A percentile compares a stretch with the other conserved stretches of the same genome.
These are phyloP conservation scores for Asterochloris erici DNA, from an alignment of 139 green algal genomes.

Conservation along the genomic window DNA sequence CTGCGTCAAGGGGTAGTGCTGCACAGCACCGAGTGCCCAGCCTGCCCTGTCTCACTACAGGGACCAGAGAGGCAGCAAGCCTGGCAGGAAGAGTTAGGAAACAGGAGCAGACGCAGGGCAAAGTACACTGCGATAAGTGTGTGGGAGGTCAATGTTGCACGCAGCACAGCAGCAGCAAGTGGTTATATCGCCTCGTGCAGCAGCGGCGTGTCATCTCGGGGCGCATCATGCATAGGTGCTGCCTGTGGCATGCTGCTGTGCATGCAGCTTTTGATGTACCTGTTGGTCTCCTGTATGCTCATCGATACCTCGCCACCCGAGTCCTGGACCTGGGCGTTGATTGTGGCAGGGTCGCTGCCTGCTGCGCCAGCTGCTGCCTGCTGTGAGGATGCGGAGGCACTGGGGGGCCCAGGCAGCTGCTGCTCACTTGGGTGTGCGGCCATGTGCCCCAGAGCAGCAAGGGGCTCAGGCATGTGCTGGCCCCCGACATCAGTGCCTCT, in stretches of 20 bases:
- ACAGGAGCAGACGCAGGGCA: not conserved
- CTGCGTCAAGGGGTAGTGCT: no score
- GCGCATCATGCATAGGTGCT: not conserved
- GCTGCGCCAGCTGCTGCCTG: slow-evolving; percentile 16
- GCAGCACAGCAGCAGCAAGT: not conserved
- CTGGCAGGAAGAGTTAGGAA: not conserved
- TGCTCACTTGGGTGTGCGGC: not conserved
- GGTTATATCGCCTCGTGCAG: not conserved
- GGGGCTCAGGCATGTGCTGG: not conserved
- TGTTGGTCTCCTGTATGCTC: slow-evolving; percentile 82
- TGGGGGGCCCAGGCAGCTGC: not conserved
- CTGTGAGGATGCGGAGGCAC: not conserved
- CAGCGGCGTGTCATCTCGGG: not conserved
- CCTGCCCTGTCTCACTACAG: no score
- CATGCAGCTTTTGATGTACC: slow-evolving; percentile 25
- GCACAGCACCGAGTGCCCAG: not conserved
- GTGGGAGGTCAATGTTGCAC: not conserved
- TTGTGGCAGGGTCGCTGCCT: slow-evolving; percentile 9
- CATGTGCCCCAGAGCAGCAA: not conserved
- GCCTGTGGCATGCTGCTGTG: no score
- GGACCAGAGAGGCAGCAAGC: no score
- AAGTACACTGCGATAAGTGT: not conserved
- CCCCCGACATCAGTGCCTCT: not conserved
- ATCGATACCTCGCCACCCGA: slow-evolving; percentile 52
- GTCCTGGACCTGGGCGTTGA: slow-evolving; percentile 25